Conservation (phyloP, 192 early-diverging fungal genomes). For the Podila horticola region DNA sequence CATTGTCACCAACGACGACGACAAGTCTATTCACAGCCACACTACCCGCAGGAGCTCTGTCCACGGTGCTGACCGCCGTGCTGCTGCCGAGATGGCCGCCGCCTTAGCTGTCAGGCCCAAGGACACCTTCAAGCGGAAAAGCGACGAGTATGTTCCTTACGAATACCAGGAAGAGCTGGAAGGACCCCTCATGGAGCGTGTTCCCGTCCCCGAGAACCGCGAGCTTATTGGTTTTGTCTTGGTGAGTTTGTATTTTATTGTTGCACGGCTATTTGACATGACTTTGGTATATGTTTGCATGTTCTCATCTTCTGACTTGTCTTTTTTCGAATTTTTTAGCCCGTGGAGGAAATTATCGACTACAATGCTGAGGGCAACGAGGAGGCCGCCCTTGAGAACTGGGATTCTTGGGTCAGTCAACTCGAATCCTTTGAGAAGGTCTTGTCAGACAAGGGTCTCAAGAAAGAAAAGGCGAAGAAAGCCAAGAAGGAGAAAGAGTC, state of each 20-base stretch:
- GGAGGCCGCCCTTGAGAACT: constrained; percentile 39
- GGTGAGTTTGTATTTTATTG: constrained; percentile 14
- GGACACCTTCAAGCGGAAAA: constrained; percentile 23
- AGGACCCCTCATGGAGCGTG: constrained; percentile 47
- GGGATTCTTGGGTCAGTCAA: constrained; percentile 51
- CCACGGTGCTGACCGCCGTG: constrained; percentile 2
- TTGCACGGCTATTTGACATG: neutral
- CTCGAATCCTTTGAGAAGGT: constrained; percentile 46
- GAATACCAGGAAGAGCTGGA: constrained; percentile 47
- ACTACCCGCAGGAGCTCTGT: constrained; percentile 19
- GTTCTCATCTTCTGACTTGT: neutral
- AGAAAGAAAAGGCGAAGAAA: constrained; percentile 40
- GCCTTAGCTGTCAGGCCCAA: constrained; percentile 19
- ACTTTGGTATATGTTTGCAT: neutral
- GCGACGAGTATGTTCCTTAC: constrained; percentile 42
- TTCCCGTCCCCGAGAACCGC: constrained; percentile 33
- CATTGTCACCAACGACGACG: constrained; percentile 22
- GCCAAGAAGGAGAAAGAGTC: constrained; percentile 26
- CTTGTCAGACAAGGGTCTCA: constrained; percentile 36
- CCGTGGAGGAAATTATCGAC: constrained; percentile 30
- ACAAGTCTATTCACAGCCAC: constrained; percentile 26
- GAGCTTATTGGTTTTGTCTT: constrained; percentile 40
- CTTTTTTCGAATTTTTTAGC: constrained; percentile 5
- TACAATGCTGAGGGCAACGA: constrained; percentile 28
- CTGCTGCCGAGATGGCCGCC: constrained; percentile 14